These are phyloP conservation scores for Arthrinium puccinioides DNA, from an alignment of 2,329 filamentous ascomycete genomes.

Conservation along the genomic window DNA sequence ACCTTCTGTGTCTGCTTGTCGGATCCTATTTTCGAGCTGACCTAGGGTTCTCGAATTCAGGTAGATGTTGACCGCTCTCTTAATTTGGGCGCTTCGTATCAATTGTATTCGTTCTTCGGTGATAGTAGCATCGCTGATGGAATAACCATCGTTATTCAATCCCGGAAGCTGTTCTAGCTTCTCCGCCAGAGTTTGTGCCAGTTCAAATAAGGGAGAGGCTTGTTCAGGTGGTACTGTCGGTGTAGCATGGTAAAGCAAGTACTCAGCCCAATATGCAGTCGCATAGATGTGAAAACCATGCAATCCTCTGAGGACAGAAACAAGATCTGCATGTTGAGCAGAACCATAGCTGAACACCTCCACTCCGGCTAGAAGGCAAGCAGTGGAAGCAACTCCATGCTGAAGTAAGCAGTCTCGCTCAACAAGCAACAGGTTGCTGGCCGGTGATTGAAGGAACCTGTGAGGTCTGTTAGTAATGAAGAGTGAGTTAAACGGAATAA, in stretches of 20 bases:
- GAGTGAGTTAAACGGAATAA: too few relatives aligned
- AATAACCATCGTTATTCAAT: too few relatives aligned
- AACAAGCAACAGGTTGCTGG: conserved; percentile 3
- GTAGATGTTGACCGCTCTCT: not conserved
- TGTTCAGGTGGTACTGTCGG: too few relatives aligned
- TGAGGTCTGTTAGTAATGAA: too few relatives aligned
- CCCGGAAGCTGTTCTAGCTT: not conserved
- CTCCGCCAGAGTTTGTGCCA: not conserved
- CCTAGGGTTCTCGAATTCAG: not conserved
- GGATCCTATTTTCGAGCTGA: too few relatives aligned
- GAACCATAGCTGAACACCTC: conserved; percentile 5
- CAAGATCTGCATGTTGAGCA: not conserved
- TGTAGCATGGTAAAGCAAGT: conserved; percentile 11
- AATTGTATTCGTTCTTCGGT: not conserved
- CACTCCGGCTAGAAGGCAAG: conserved; percentile 17
- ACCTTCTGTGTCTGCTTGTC: not conserved
- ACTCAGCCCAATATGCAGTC: conserved; percentile 21
- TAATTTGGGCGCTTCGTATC: not conserved
- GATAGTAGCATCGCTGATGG: too few relatives aligned
- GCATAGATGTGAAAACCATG: conserved; percentile 24
- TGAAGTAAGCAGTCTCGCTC: conserved; percentile 7
- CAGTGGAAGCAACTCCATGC: conserved; percentile 14
- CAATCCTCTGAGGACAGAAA: conserved; percentile 17
- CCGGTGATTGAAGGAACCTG: conserved; percentile 4
- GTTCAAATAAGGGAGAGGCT: not conserved